phyloP scores from a whole-genome alignment of 768 basidiomycete species.

The Boletus sensibilis region DNA sequence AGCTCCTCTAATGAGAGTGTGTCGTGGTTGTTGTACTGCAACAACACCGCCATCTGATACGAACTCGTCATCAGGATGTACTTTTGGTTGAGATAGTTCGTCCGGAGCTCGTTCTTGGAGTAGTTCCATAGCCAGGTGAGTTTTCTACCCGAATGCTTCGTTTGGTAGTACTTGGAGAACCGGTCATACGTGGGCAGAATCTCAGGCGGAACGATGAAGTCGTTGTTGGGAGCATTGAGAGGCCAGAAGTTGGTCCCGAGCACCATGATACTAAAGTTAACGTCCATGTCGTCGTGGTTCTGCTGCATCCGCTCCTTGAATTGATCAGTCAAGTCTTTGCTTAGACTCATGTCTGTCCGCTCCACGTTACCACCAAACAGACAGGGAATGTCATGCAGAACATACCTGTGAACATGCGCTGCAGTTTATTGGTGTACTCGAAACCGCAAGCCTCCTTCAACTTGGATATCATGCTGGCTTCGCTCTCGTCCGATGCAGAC shows the following conservation, averaged over 20 bases:
- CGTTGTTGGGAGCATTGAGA: conserved; percentile 74
- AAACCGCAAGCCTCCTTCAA: conserved; percentile 95
- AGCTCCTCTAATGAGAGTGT: conserved; percentile 82
- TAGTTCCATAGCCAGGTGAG: conserved; percentile 99
- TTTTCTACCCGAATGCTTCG: conserved; percentile 91
- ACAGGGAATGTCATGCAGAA: not conserved
- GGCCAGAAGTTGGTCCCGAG: conserved; percentile 98
- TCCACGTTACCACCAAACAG: conserved; percentile 1
- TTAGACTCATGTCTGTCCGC: conserved; percentile 83
- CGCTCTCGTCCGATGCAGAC: conserved; percentile 94
- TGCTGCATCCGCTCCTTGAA: conserved; percentile 93
- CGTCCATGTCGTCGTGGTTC: conserved; percentile 80
- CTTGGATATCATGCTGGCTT: conserved; percentile 97
- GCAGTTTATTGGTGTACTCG: conserved; percentile 94
- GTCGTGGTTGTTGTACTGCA: conserved; percentile 92
- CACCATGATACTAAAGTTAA: conserved; percentile 92
- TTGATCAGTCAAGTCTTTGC: conserved; percentile 91
- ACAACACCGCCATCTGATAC: conserved; percentile 91
- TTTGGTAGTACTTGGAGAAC: conserved; percentile 91
- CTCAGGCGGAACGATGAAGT: conserved; percentile 87
- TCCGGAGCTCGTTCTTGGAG: conserved; percentile 93
- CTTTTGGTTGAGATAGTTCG: conserved; percentile 90
- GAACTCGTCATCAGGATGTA: conserved; percentile 95
- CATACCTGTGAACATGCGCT: conserved; percentile 94
- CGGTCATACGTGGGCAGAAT: conserved; percentile 85